Evolutionary conservation across 2,329 filamentous ascomycete species (phyloP), one percentile per base, ranked within the genome.

Genomic region (Triangularia setosa): DNA sequence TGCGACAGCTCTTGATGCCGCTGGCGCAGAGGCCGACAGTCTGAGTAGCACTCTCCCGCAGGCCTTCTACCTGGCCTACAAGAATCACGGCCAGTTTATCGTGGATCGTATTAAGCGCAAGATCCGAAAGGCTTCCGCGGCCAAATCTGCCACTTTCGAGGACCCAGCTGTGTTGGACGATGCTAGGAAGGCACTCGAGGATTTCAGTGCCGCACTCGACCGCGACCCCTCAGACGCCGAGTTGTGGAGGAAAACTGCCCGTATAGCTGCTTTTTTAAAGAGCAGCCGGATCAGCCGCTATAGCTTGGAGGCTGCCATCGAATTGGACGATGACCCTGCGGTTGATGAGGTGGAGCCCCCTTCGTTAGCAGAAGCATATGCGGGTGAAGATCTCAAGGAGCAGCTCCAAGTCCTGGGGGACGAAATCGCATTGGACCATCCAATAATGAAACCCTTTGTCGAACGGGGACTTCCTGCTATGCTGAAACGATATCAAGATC

Each of bases 31-130:
- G 58, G 85, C 86, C 58, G 92, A 96, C 68, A 87, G 88, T 1
- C 23, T 28, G 23, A 91, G 89, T 16, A 95, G 90, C 73, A 94
- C 90, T 58, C 80, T 98, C 9, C 89, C 92, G 0, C 93, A 97
- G 73, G 93, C 96, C 11, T 83, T 98, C 21, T 97, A 97, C 72
- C 84, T 99, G 7, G 91, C 94, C 1, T 92, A 96, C 81, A 99
- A 98, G 77, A 99, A 98, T 71, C 89, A 94, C 77, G 95, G 93
- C 52, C 92, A 98, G 73, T 97, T 96, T 73, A 81, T 90, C 64
- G 81, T 99, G n/a, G 94, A 99, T 74, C 80, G 79, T 64, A 85
- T 90, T 69, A 87, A 82, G 70, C 79, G 85, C 75, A 82, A 78
- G 56, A 75, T 79, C 11, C 79, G 78, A 28, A 67, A 70, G 2